Percentiles rank a stretch among this genome's conserved stretches.
Conservation (phyloP, 2,329 filamentous ascomycete genomes). For the Corinectria fuckeliana region DNA sequence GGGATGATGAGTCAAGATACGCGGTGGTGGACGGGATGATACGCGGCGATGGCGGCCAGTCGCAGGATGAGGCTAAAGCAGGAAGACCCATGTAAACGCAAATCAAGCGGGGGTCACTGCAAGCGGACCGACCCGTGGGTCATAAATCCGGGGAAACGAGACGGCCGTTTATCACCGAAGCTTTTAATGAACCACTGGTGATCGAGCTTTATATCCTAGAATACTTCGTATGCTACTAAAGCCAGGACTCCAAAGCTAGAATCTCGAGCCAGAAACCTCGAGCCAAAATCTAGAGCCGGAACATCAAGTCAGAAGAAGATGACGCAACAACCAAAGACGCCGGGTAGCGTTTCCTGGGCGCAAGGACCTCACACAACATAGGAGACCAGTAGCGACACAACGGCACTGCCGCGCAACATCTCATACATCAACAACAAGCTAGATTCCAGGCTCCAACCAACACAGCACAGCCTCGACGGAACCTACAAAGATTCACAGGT, state of each 20-base stretch:
- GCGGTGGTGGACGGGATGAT: neutral
- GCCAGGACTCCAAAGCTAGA: slow-evolving; percentile 7
- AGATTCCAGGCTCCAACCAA: slow-evolving; percentile 2
- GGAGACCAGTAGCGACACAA: neutral
- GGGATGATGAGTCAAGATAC: neutral
- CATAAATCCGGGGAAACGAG: too few relatives aligned
- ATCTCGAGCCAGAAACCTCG: neutral
- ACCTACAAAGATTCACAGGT: slow-evolving; percentile 2
- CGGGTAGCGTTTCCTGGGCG: slow-evolving; percentile 13
- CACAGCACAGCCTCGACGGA: neutral
- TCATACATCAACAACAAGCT: slow-evolving; percentile 9
- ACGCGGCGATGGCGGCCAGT: slow-evolving; percentile 9
- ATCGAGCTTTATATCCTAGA: too few relatives aligned
- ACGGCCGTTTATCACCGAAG: too few relatives aligned
- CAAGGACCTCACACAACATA: slow-evolving; percentile 7
- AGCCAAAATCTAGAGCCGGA: slow-evolving; percentile 3
- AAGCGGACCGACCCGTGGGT: too few relatives aligned
- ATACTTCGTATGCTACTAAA: too few relatives aligned
- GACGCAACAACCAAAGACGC: slow-evolving; percentile 2
- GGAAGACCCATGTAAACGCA: neutral
- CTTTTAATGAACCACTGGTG: too few relatives aligned
- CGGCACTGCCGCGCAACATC: neutral
- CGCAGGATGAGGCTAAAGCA: neutral
- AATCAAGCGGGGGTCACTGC: too few relatives aligned
- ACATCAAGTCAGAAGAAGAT: neutral